Conservation (phyloP, 2,329 filamentous ascomycete species). For the Raffaelea ambrosiae region DNA sequence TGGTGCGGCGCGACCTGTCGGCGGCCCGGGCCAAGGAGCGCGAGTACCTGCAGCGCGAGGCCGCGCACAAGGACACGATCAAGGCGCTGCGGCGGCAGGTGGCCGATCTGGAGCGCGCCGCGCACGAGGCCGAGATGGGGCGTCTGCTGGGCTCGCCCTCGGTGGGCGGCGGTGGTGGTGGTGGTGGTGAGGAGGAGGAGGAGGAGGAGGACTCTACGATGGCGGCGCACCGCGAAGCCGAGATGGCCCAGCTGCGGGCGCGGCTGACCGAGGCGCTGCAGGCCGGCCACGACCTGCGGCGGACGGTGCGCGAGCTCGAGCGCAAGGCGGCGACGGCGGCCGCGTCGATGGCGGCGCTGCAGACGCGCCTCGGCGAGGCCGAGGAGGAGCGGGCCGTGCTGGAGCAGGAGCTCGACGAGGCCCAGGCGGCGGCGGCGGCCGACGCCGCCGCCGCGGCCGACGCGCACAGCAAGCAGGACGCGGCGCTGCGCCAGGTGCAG, state of each 20-base stretch:
- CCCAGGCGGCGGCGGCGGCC: slow-evolving; percentile 40
- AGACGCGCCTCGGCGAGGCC: slow-evolving; percentile 45
- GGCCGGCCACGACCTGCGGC: slow-evolving; percentile 45
- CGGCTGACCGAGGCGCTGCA: slow-evolving; percentile 54
- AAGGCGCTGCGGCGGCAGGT: slow-evolving; percentile 58
- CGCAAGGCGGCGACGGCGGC: slow-evolving; percentile 25
- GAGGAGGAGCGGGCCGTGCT: slow-evolving; percentile 51
- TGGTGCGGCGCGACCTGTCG: slow-evolving; percentile 54
- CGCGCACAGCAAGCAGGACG: slow-evolving; percentile 32
- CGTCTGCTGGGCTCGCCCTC: slow-evolving; percentile 36
- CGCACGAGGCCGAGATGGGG: slow-evolving; percentile 54
- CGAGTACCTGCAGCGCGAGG: slow-evolving; percentile 56
- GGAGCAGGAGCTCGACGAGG: slow-evolving; percentile 50
- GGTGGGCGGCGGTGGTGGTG: no score
- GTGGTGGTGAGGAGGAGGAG: no score
- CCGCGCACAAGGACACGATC: slow-evolving; percentile 51
- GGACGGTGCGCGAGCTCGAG: slow-evolving; percentile 42
- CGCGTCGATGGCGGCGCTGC: slow-evolving; percentile 32
- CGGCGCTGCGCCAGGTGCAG: slow-evolving; percentile 33
- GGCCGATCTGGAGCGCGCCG: slow-evolving; percentile 56
- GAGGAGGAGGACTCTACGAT: no score
- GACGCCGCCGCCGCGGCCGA: no score
- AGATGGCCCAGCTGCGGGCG: slow-evolving; percentile 49
- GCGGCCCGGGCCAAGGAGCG: slow-evolving; percentile 59
- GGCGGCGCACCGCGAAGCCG: slow-evolving; percentile 36